These are phyloP conservation scores for Allium sativum DNA, from an alignment of 106 monocot species.

Conservation along the genomic window DNA sequence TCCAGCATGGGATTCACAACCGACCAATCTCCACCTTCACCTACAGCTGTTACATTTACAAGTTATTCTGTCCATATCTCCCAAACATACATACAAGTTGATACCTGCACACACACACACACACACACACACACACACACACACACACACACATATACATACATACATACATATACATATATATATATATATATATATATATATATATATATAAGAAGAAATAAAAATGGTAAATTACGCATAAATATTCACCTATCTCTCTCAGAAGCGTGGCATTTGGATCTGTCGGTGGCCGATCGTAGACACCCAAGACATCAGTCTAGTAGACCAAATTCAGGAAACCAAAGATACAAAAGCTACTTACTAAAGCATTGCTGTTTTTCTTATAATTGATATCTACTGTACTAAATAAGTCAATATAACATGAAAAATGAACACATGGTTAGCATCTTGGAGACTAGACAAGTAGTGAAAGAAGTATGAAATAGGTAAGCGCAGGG, in stretches of 20 bases:
- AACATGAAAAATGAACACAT: no score
- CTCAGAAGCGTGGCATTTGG: constrained; percentile 62
- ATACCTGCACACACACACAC: not conserved
- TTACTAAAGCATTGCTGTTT: no score
- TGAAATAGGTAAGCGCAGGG: no score
- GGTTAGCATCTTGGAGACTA: no score
- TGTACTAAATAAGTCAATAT: no score
- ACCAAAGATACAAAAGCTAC: not conserved
- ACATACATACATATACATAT: not conserved
- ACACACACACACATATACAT: not conserved
- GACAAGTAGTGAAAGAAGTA: no score
- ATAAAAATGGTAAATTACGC: not conserved
- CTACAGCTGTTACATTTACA: constrained; percentile 34
- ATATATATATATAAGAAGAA: not conserved
- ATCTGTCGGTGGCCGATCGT: constrained; percentile 77
- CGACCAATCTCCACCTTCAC: constrained; percentile 70
- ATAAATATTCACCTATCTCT: constrained; percentile 56
- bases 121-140: not conserved
- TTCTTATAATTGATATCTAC: no score
- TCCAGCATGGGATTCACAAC: constrained; percentile 45
- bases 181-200: not conserved
- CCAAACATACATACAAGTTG: not conserved
- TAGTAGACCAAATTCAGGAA: constrained; percentile 12
- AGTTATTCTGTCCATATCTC: constrained; percentile 2
- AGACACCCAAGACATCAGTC: constrained; percentile 95